These are phyloP conservation scores for Heterobasidion annosum DNA, from an alignment of 1,284 basidiomycete genomes.

Conservation along the genomic window DNA sequence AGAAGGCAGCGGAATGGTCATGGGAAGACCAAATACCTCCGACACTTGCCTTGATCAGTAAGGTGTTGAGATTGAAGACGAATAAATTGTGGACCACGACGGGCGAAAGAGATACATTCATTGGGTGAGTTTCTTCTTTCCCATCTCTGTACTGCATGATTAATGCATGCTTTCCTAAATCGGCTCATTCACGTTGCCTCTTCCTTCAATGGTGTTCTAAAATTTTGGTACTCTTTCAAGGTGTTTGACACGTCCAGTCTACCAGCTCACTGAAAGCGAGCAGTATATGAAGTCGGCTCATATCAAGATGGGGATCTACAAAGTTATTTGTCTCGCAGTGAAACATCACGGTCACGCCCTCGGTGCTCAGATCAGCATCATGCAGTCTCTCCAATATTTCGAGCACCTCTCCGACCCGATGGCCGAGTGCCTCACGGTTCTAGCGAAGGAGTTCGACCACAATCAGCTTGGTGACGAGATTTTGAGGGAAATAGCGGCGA, in stretches of 20 bases:
- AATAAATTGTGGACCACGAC: constrained; percentile 84
- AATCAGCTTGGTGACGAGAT: constrained; percentile 87
- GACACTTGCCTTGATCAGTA: constrained; percentile 62
- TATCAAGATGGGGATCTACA: constrained; percentile 74
- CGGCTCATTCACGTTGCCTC: too few species aligned
- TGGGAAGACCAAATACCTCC: constrained; percentile 75
- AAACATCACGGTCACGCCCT: constrained; percentile 86
- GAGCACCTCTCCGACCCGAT: constrained; percentile 93
- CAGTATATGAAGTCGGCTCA: constrained; percentile 76
- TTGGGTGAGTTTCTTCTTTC: constrained; percentile 44
- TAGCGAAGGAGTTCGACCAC: constrained; percentile 86
- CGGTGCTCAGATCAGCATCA: constrained; percentile 83
- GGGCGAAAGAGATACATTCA: constrained; percentile 76
- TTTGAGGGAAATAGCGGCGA: constrained; percentile 75
- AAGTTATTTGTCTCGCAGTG: constrained; percentile 86
- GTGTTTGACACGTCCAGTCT: constrained; percentile 81
- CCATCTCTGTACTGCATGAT: not conserved
- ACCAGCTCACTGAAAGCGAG: constrained; percentile 83
- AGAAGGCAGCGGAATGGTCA: constrained; percentile 49
- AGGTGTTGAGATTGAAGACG: constrained; percentile 66
- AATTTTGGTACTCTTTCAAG: constrained; percentile 26
- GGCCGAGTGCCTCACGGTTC: constrained; percentile 80
- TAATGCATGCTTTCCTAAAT: too few species aligned
- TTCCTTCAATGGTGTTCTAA: constrained; percentile 3
- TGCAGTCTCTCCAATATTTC: constrained; percentile 89